Evolutionary conservation across 225 moss, liverwort and hornwort species (phyloP).

Genomic region (Marchantia paleacea): DNA sequence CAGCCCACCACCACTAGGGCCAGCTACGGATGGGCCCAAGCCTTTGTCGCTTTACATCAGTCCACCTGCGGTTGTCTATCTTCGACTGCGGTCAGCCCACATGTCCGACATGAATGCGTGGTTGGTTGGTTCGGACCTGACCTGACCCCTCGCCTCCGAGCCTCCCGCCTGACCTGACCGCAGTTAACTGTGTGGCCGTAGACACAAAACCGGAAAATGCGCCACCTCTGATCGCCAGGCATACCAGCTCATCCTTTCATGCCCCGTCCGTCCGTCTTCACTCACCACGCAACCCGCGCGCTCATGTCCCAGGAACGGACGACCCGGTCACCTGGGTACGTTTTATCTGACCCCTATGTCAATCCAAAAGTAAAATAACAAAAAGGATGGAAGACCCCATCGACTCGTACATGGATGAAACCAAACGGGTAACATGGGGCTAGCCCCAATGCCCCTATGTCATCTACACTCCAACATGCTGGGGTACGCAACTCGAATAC

Average conservation of each 20-base stretch:
- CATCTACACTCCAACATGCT: too few relatives aligned
- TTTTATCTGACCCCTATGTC: too few relatives aligned
- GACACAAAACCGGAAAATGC: conserved; percentile 6
- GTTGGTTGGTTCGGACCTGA: not conserved
- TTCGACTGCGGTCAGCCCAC: conserved; percentile 11
- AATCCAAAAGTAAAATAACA: too few relatives aligned
- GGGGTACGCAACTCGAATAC: too few relatives aligned
- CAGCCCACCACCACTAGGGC: not conserved
- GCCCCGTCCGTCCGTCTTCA: not conserved
- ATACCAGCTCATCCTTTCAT: conserved; percentile 16
- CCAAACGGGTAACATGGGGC: too few relatives aligned
- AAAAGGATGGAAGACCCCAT: too few relatives aligned
- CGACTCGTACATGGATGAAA: too few relatives aligned
- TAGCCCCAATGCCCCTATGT: too few relatives aligned
- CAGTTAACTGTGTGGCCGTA: conserved; percentile 2
- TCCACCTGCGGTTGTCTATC: conserved; percentile 6
- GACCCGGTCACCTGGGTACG: too few relatives aligned
- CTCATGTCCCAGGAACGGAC: too few relatives aligned
- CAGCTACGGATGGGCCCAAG: not conserved
- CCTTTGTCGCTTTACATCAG: conserved; percentile 1
- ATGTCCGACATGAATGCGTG: conserved; percentile 19
- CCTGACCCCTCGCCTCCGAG: not conserved
- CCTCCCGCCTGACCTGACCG: not conserved
- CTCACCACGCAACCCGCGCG: too few relatives aligned
- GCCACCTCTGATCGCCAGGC: conserved; percentile 2